Evolutionary conservation across 2,329 filamentous ascomycete species (phyloP).

Genomic region (Xylaria sp.): DNA sequence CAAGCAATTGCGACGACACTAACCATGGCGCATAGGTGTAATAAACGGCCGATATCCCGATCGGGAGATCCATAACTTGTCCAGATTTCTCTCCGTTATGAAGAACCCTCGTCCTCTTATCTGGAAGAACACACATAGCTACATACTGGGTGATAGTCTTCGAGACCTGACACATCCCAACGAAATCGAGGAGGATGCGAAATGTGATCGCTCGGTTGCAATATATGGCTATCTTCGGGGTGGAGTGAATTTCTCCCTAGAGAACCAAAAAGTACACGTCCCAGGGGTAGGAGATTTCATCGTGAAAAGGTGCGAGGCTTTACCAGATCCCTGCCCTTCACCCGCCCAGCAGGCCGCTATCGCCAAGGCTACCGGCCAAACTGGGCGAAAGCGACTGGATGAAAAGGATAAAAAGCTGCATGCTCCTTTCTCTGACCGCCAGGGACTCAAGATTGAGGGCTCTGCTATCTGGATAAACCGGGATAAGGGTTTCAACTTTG

Average conservation of each 20-base stretch:
- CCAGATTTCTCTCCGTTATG: constrained; percentile 96
- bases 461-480: constrained; percentile 90
- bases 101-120: constrained; percentile 96
- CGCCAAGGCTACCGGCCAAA: constrained; percentile 83
- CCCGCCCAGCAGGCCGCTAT: constrained; percentile 87
- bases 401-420: constrained; percentile 97
- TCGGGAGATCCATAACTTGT: constrained; percentile 93
- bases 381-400: constrained; percentile 77
- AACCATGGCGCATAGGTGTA: constrained; percentile 58
- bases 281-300: constrained; percentile 90
- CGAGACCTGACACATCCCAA: constrained; percentile 94
- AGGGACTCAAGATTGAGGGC: constrained; percentile 93
- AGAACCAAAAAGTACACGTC: constrained; percentile 87
- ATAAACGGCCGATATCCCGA: constrained; percentile 97
- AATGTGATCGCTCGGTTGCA: constrained; percentile 88
- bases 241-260: constrained; percentile 84
- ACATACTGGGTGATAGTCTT: constrained; percentile 91
- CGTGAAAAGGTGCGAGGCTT: constrained; percentile 79
- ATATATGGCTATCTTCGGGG: constrained; percentile 93
- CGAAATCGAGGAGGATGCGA: constrained; percentile 83
- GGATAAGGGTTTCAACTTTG: constrained; percentile 77
- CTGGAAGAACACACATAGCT: constrained; percentile 96
- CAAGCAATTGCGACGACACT: background rate
- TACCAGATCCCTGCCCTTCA: constrained; percentile 95
- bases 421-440: constrained; percentile 97